phyloP scores from a whole-genome alignment of 2,329 filamentous ascomycete species.

The Neophaeococcomyces mojaviensis region DNA sequence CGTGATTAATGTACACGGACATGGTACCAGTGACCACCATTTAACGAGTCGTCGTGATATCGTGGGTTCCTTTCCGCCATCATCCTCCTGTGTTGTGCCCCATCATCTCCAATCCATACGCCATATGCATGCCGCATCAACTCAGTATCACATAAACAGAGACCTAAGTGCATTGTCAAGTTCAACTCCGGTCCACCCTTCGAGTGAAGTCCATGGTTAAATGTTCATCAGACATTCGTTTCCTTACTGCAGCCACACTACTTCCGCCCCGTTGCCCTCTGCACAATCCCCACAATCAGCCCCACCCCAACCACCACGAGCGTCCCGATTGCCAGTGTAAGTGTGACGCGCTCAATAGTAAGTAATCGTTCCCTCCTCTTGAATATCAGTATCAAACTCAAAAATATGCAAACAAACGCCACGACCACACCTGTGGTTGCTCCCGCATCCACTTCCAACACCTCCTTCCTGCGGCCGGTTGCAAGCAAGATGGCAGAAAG shows the following conservation, averaged over 20 bases:
- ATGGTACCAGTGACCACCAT: background rate
- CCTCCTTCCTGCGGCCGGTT: conserved; percentile 60
- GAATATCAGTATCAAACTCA: conserved; percentile 14
- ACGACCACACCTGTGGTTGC: conserved; percentile 62
- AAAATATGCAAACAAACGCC: conserved; percentile 32
- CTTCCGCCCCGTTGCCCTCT: background rate
- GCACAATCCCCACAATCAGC: conserved; percentile 5
- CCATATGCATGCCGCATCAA: too few species aligned
- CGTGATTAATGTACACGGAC: too few species aligned
- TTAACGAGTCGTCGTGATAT: too few species aligned
- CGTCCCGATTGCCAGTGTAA: background rate
- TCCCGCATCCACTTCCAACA: conserved; percentile 65
- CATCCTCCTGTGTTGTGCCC: too few species aligned
- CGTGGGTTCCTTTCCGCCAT: too few species aligned
- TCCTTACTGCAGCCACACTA: too few species aligned
- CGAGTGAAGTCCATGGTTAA: too few species aligned
- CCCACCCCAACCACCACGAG: conserved; percentile 1
- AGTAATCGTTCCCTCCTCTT: conserved; percentile 10
- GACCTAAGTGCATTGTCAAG: too few species aligned
- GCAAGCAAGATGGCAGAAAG: conserved; percentile 59
- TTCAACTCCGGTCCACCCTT: too few species aligned
- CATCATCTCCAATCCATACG: too few species aligned
- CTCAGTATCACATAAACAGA: too few species aligned
- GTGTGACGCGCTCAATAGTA: conserved; percentile 1
- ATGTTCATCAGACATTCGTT: too few species aligned